Evolutionary conservation across 2,329 filamentous ascomycete species (phyloP).

Genomic region (Alternaria brassicae): DNA sequence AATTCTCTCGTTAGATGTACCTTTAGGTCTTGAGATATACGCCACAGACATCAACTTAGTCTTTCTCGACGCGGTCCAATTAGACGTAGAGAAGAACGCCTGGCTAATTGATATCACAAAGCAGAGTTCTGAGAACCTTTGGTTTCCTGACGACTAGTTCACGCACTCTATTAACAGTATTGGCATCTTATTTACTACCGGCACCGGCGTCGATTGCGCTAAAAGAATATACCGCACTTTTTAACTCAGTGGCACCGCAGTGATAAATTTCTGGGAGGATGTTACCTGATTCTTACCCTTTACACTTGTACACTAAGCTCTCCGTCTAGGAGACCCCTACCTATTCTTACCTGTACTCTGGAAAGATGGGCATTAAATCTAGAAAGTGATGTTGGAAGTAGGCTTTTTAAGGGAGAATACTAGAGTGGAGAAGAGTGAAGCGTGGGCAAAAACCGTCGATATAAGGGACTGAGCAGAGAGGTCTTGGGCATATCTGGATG

Average conservation of each 20-base stretch:
- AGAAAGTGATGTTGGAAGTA: conserved; percentile 37
- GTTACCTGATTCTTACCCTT: conserved; percentile 37
- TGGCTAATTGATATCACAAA: conserved; percentile 37
- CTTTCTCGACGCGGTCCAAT: conserved; percentile 33
- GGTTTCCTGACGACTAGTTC: conserved; percentile 44
- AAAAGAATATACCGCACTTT: conserved; percentile 51
- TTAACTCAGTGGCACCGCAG: conserved; percentile 46
- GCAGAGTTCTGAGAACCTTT: conserved; percentile 24
- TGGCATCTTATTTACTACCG: conserved; percentile 49
- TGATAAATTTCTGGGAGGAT: conserved; percentile 49
- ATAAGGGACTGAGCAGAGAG: conserved; percentile 37
- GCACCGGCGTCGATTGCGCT: conserved; percentile 41
- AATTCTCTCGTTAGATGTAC: conserved; percentile 24
- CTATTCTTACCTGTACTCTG: conserved; percentile 31
- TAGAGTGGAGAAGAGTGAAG: conserved; percentile 34
- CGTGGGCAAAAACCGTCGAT: conserved; percentile 28
- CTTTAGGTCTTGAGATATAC: conserved; percentile 30
- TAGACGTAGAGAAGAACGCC: conserved; percentile 16
- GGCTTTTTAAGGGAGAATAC: conserved; percentile 35
- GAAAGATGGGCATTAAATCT: conserved; percentile 37
- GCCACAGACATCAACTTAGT: conserved; percentile 41
- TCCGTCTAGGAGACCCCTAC: conserved; percentile 28
- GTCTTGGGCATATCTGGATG: conserved; percentile 41
- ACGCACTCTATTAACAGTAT: conserved; percentile 52
- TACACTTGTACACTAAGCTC: conserved; percentile 23